A percentile compares a stretch with the other conserved stretches of the same genome.
These are phyloP conservation scores for Cladophialophora psammophila DNA, from an alignment of 2,329 filamentous ascomycete genomes.

Conservation along the genomic window DNA sequence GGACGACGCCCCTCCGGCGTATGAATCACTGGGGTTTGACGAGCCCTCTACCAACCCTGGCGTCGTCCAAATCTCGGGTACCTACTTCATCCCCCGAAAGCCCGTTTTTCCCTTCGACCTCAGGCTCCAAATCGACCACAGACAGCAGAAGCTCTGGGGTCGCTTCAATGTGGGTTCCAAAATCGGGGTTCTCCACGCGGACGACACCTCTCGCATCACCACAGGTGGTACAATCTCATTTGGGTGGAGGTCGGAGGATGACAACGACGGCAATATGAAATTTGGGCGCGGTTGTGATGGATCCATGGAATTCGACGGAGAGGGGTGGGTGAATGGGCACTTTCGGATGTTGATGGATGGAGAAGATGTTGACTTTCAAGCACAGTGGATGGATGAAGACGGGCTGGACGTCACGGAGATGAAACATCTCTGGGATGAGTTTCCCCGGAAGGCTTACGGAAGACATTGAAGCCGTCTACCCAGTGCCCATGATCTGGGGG, in stretches of 20 bases:
- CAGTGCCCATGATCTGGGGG: not conserved
- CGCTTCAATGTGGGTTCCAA: constrained; percentile 20
- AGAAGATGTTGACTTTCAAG: constrained; percentile 28
- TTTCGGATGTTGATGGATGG: constrained; percentile 29
- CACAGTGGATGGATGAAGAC: constrained; percentile 18
- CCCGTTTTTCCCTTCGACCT: not conserved
- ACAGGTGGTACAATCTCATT: constrained; percentile 17
- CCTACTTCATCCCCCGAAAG: constrained; percentile 23
- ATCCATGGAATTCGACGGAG: constrained; percentile 29
- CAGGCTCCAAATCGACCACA: constrained; percentile 18
- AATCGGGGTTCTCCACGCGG: constrained; percentile 25
- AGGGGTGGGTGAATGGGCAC: constrained; percentile 20
- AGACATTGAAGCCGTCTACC: constrained; percentile 13
- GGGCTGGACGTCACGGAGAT: constrained; percentile 20
- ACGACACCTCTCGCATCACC: constrained; percentile 16
- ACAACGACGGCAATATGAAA: constrained; percentile 15
- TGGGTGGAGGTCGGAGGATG: constrained; percentile 29
- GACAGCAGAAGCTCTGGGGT: constrained; percentile 29
- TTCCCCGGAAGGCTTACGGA: constrained; percentile 31
- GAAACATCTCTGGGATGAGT: constrained; percentile 29
- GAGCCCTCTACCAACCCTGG: not conserved
- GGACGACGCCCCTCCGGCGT: constrained; percentile 26
- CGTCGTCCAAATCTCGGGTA: constrained; percentile 27
- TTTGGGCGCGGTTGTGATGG: constrained; percentile 35
- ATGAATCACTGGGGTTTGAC: constrained; percentile 26